Conservation (phyloP, 805 yeast genomes). For the Candida saitoana region DNA sequence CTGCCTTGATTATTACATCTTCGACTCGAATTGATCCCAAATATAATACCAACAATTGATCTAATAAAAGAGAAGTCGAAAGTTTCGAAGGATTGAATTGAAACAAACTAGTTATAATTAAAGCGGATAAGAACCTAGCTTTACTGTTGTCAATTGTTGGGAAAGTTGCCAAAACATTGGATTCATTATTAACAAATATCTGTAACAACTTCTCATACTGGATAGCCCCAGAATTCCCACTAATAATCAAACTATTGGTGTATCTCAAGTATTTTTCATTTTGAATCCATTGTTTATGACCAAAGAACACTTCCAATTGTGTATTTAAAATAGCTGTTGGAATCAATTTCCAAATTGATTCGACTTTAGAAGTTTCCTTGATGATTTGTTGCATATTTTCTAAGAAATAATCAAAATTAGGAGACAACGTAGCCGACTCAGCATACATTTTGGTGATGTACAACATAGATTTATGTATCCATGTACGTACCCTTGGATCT, state of each 20-base stretch:
- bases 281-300: conserved; percentile 42
- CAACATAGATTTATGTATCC: conserved; percentile 58
- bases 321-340: conserved; percentile 51
- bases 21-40: conserved; percentile 58
- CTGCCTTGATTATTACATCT: conserved; percentile 57
- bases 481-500: conserved; percentile 26
- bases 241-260: conserved; percentile 33
- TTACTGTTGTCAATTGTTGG: conserved; percentile 18
- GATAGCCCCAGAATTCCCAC: conserved; percentile 29
- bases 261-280: conserved; percentile 43
- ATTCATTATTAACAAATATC: conserved; percentile 53
- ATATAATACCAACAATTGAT: conserved; percentile 46
- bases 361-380: conserved; percentile 7
- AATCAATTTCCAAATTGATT: conserved; percentile 21
- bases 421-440: conserved; percentile 33
- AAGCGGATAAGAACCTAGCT: conserved; percentile 40
- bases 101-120: conserved; percentile 49
- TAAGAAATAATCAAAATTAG: conserved; percentile 30
- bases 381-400: conserved; percentile 15
- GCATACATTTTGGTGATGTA: conserved; percentile 64
- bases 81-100: conserved; percentile 41
- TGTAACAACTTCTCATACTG: conserved; percentile 57
- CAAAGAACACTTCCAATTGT: conserved; percentile 60
- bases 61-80: conserved; percentile 46
- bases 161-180: conserved; percentile 19